Evolutionary conservation across 1,139 yeast species (phyloP).

Genomic region (Yamadazyma jaroonii): DNA sequence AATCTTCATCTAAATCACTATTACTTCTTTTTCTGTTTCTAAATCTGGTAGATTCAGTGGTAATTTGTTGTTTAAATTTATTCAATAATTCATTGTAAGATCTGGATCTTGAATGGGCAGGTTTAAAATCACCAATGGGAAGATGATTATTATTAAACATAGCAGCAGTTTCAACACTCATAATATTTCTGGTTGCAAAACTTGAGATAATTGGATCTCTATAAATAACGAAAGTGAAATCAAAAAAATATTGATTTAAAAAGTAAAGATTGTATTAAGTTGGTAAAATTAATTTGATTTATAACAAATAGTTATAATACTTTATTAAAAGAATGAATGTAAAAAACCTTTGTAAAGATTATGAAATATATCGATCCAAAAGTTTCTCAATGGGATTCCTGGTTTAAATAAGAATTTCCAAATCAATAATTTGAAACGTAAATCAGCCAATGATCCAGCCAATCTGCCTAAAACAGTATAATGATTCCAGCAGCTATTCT

Average conservation of each 20-base stretch:
- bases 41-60: constrained; percentile 13
- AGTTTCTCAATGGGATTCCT: background rate
- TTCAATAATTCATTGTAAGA: constrained; percentile 29
- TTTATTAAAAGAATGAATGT: background rate
- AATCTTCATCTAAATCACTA: constrained; percentile 8
- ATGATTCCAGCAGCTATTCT: constrained; percentile 16
- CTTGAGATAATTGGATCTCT: background rate
- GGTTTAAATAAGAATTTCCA: constrained; percentile 1
- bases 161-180: constrained; percentile 22
- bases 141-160: constrained; percentile 34
- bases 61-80: constrained; percentile 23
- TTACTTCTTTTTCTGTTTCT: constrained; percentile 15
- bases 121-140: constrained; percentile 16
- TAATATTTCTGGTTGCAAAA: constrained; percentile 7
- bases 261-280: background rate
- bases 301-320: background rate
- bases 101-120: constrained; percentile 32
- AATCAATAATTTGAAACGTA: constrained; percentile 2
- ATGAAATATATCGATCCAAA: background rate
- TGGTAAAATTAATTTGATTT: background rate
- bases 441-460: constrained; percentile 15
- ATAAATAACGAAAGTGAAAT: background rate
- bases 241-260: background rate
- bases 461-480: constrained; percentile 7
- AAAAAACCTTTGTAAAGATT: background rate